These are phyloP conservation scores for Ilex paraguariensis DNA, from an alignment of 305 asterid species.

Conservation along the genomic window DNA sequence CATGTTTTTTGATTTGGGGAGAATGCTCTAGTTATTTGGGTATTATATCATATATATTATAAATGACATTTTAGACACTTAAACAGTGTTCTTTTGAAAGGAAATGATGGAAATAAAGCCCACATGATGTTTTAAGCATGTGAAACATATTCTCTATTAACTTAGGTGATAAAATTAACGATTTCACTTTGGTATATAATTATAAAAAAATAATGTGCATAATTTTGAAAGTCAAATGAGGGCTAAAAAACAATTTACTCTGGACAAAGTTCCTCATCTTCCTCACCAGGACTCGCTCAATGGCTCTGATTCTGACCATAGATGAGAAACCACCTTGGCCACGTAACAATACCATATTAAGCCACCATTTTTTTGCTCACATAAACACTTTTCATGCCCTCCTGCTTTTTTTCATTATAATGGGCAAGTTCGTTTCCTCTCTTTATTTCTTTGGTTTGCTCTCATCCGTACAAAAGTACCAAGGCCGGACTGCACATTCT, in stretches of 20 bases:
- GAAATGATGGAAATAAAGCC: too few species aligned
- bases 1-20: too few species aligned
- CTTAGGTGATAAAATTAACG: too few species aligned
- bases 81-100: too few species aligned
- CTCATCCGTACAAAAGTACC: slow-evolving; percentile 6
- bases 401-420: slow-evolving; percentile 31
- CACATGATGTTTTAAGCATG: too few species aligned
- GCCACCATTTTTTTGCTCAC: slow-evolving; percentile 3
- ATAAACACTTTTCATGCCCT: slow-evolving; percentile 16
- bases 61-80: too few species aligned
- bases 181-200: too few species aligned
- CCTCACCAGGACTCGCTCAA: slow-evolving; percentile 24
- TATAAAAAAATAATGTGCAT: too few species aligned
- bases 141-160: too few species aligned
- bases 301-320: slow-evolving; percentile 17
- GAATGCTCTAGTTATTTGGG: too few species aligned
- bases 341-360: slow-evolving; percentile 15
- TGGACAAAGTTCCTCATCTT: not conserved
- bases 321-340: slow-evolving; percentile 17
- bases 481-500: slow-evolving; percentile 10
- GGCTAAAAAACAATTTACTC: not conserved
- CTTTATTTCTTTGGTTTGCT: too few species aligned
- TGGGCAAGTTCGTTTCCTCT: not conserved
- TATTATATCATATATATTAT: too few species aligned
- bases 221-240: not conserved